A percentile compares a stretch with the other conserved stretches of the same genome.
phyloP scores from a whole-genome alignment of 805 yeast genomes.

The Hanseniaspora clermontiae region DNA sequence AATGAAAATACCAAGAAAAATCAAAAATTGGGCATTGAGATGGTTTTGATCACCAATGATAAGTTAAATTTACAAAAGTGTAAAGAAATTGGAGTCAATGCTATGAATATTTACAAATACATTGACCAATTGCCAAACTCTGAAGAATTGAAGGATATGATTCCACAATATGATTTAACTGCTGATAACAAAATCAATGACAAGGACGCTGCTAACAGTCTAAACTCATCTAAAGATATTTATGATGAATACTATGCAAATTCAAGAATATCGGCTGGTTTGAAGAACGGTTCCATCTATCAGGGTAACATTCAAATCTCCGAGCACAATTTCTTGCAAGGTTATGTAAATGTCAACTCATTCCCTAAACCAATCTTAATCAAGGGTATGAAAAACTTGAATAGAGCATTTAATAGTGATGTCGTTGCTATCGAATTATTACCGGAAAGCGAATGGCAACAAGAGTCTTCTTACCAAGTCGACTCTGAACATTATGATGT shows the following conservation, averaged over 20 bases:
- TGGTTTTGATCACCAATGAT: slow-evolving; percentile 67
- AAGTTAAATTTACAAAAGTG: slow-evolving; percentile 51
- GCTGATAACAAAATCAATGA: slow-evolving; percentile 23
- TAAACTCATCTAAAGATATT: slow-evolving; percentile 23
- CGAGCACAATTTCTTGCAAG: slow-evolving; percentile 80
- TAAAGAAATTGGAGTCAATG: slow-evolving; percentile 37
- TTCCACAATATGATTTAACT: slow-evolving; percentile 37
- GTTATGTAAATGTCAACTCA: slow-evolving; percentile 56
- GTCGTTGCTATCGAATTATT: slow-evolving; percentile 79
- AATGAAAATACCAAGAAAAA: slow-evolving; percentile 16
- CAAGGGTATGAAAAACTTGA: slow-evolving; percentile 70
- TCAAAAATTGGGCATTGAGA: slow-evolving; percentile 28
- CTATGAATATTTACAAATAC: slow-evolving; percentile 54
- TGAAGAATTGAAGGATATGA: slow-evolving; percentile 61
- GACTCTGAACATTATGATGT: slow-evolving; percentile 60
- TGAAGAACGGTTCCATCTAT: slow-evolving; percentile 71
- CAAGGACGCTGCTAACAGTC: slow-evolving; percentile 18
- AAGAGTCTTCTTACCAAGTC: slow-evolving; percentile 64
- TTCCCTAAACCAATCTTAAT: slow-evolving; percentile 73
- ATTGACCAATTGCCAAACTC: slow-evolving; percentile 57
- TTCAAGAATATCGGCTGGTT: slow-evolving; percentile 80
- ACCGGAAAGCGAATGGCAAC: slow-evolving; percentile 78
- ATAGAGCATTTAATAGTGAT: slow-evolving; percentile 87
- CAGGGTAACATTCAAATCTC: slow-evolving; percentile 76
- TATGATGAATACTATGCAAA: slow-evolving; percentile 70